phyloP scores from a whole-genome alignment of 2,329 filamentous ascomycete species.

The Zymoseptoria pseudotritici region DNA sequence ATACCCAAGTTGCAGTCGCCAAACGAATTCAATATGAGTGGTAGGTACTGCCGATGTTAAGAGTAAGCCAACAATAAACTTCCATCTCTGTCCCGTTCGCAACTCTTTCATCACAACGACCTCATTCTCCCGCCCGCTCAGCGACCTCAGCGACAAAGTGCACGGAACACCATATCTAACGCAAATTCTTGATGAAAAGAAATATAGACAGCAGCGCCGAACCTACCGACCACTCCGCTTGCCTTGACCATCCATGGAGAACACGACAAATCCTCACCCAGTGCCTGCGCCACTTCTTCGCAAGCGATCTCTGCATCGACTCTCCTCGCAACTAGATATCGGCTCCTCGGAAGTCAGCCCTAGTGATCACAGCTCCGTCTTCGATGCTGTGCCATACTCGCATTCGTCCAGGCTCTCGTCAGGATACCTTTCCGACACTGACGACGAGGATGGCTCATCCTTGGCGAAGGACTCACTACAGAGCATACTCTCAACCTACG shows the following conservation, averaged over 20 bases:
- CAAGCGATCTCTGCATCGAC: constrained; percentile 4
- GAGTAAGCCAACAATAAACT: not conserved
- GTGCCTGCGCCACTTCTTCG: not conserved
- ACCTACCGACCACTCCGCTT: not conserved
- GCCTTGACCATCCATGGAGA: no score
- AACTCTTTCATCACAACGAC: not conserved
- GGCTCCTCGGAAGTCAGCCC: constrained; percentile 16
- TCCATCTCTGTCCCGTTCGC: not conserved
- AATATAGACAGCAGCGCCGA: not conserved
- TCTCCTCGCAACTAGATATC: not conserved
- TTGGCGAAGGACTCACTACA: not conserved
- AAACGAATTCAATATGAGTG: no score
- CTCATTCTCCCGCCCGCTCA: not conserved
- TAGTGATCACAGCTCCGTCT: constrained; percentile 20
- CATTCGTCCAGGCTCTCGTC: not conserved
- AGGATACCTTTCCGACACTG: not conserved
- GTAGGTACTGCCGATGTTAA: not conserved
- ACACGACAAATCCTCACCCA: no score
- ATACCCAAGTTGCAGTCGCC: no score
- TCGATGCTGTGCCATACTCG: constrained; percentile 12
- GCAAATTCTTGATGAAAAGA: not conserved
- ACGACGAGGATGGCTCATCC: not conserved
- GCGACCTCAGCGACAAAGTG: not conserved
- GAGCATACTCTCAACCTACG: not conserved
- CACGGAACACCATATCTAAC: not conserved